phyloP scores from a whole-genome alignment of 306 rosid genomes.

The Luffa acutangula region DNA sequence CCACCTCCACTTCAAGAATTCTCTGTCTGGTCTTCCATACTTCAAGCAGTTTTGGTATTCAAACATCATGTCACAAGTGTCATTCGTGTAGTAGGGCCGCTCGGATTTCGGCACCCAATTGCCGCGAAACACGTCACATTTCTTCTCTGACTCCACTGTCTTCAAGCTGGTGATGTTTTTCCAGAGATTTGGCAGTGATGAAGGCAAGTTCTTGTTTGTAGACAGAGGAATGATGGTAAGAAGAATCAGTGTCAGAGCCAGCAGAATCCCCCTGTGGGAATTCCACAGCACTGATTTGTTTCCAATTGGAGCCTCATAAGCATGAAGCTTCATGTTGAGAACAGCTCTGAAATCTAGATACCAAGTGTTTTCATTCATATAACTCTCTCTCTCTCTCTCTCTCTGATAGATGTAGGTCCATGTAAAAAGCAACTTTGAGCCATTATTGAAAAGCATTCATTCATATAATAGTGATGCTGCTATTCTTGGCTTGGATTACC shows the following conservation, averaged over 20 bases:
- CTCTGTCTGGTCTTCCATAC: slow-evolving; percentile 19
- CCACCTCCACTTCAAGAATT: slow-evolving; percentile 21
- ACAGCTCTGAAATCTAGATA: neutral
- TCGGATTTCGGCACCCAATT: slow-evolving; percentile 14
- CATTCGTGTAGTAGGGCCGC: slow-evolving; percentile 7
- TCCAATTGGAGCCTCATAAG: neutral
- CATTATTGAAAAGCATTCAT: slow-evolving; percentile 2
- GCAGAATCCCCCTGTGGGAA: slow-evolving; percentile 6
- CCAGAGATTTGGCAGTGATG: slow-evolving; percentile 11
- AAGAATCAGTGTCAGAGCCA: neutral
- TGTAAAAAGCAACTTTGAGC: neutral
- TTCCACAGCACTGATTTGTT: neutral
- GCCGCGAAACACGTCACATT: slow-evolving; percentile 14
- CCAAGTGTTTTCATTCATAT: neutral
- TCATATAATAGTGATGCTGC: neutral
- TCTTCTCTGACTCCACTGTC: neutral
- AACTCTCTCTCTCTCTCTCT: neutral
- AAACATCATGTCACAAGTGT: slow-evolving; percentile 12
- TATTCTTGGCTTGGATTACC: slow-evolving; percentile 12
- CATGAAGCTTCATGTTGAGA: slow-evolving; percentile 11
- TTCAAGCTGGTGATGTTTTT: neutral
- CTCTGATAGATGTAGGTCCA: slow-evolving; percentile 1
- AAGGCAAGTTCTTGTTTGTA: slow-evolving; percentile 7
- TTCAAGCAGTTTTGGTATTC: slow-evolving; percentile 16
- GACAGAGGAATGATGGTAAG: slow-evolving; percentile 12